Conservation (phyloP, 495 filamentous ascomycete genomes). For the Trypethelium eluteriae region DNA sequence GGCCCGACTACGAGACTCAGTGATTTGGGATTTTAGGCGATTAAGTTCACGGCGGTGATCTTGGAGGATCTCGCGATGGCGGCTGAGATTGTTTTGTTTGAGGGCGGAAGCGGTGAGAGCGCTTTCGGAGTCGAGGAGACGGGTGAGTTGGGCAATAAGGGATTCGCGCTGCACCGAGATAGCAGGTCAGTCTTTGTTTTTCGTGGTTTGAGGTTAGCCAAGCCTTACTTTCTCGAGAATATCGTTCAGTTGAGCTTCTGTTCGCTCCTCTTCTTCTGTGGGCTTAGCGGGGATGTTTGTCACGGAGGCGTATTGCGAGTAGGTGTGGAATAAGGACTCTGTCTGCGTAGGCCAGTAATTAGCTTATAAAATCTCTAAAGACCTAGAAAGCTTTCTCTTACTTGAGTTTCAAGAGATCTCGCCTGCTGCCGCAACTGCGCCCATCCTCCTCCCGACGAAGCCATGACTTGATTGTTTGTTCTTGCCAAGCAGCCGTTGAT, state of each 20-base stretch:
- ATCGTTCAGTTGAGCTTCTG: conserved; percentile 76
- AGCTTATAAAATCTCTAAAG: conserved; percentile 9
- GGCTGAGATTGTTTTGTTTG: conserved; percentile 87
- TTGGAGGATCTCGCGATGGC: conserved; percentile 79
- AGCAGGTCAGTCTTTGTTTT: conserved; percentile 8
- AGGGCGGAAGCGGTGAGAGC: conserved; percentile 78
- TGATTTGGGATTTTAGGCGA: conserved; percentile 59
- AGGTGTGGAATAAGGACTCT: conserved; percentile 86
- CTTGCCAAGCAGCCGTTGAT: conserved; percentile 4
- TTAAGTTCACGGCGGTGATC: conserved; percentile 79
- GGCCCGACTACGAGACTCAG: conserved; percentile 69
- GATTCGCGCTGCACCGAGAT: conserved; percentile 58
- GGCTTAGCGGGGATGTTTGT: conserved; percentile 73
- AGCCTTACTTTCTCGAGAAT: conserved; percentile 63
- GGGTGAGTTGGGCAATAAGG: conserved; percentile 72
- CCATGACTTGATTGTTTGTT: conserved; percentile 44
- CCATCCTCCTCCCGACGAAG: conserved; percentile 79
- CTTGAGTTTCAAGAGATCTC: conserved; percentile 83
- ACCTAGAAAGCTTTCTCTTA: conserved; percentile 37
- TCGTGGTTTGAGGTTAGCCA: background rate
- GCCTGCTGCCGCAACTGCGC: conserved; percentile 92
- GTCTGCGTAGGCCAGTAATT: conserved; percentile 52
- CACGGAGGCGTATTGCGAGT: conserved; percentile 84
- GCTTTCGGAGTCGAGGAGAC: conserved; percentile 91
- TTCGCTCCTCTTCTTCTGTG: conserved; percentile 71